Conservation (phyloP, 2,329 filamentous ascomycete species). For the Paracoccidioides lutzii region DNA sequence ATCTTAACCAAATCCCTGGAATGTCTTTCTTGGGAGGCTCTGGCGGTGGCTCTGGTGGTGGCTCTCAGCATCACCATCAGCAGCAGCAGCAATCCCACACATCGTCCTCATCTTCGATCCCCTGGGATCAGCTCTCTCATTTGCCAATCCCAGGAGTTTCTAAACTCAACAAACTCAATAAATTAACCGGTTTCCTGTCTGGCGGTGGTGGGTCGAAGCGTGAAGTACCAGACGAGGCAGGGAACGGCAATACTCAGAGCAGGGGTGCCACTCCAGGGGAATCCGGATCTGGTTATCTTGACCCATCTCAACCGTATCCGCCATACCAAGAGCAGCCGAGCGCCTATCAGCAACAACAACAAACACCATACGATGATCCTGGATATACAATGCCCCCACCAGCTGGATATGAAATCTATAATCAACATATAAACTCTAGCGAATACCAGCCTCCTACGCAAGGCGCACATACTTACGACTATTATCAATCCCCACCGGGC, state of each 20-base stretch:
- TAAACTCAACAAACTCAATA: conserved; percentile 25
- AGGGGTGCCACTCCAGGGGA: not conserved
- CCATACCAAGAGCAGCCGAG: not conserved
- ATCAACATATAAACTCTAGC: conserved; percentile 4
- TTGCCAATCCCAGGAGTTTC: conserved; percentile 28
- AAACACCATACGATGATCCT: not conserved
- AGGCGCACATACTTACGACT: conserved; percentile 13
- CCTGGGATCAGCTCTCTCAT: conserved; percentile 21
- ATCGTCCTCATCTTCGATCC: conserved; percentile 16
- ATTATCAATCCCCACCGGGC: conserved; percentile 8
- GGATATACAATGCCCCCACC: conserved; percentile 9
- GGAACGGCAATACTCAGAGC: not conserved
- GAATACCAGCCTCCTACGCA: conserved; percentile 13
- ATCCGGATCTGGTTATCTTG: not conserved
- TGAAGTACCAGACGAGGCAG: conserved; percentile 8
- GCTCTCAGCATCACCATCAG: conserved; percentile 14
- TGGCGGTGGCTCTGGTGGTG: conserved; percentile 16
- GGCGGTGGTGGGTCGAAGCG: conserved; percentile 18
- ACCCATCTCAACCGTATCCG: not conserved
- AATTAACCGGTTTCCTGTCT: conserved; percentile 20
- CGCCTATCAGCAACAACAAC: conserved; percentile 3
- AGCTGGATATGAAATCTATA: conserved; percentile 13
- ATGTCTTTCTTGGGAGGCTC: conserved; percentile 9
- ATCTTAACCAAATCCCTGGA: conserved; percentile 7
- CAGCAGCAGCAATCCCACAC: conserved; percentile 15